A percentile compares a stretch with the other conserved stretches of the same genome.
Conservation (phyloP, 192 early-diverging fungal genomes). For the Linnemannia elongata region DNA sequence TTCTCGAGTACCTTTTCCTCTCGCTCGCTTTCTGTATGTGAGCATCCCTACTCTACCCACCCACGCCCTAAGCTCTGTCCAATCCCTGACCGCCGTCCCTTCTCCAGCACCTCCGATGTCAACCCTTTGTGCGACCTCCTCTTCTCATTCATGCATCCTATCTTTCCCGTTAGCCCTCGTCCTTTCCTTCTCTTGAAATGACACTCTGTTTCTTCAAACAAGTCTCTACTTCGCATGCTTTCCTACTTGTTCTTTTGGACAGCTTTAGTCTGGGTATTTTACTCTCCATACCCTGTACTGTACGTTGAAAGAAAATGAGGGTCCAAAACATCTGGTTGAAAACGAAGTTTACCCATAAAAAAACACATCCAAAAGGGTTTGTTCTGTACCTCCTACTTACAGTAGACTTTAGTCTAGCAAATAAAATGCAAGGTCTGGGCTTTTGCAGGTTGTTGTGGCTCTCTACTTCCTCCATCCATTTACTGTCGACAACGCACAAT, state of each 20-base stretch:
- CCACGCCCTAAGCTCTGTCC: background rate
- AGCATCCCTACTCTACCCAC: constrained; percentile 26
- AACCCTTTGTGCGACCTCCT: background rate
- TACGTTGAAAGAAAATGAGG: too few species aligned
- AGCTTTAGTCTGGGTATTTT: too few species aligned
- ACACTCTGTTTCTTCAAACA: too few species aligned
- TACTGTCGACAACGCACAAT: background rate
- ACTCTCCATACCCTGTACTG: too few species aligned
- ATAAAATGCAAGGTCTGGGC: constrained; percentile 5
- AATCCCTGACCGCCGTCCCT: background rate
- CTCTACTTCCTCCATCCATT: background rate
- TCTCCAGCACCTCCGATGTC: background rate
- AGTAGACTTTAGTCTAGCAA: background rate
- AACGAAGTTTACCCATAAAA: too few species aligned
- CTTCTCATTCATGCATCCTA: constrained; percentile 10
- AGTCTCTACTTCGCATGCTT: too few species aligned
- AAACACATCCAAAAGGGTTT: too few species aligned
- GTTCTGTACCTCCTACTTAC: too few species aligned
- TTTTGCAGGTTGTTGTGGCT: background rate
- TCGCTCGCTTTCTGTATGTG: background rate
- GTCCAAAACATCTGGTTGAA: too few species aligned
- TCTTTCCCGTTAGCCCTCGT: background rate
- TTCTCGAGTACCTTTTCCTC: background rate
- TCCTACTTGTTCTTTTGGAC: too few species aligned
- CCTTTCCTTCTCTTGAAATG: too few species aligned